Conservation (phyloP, 257 asterid genomes). For the Haberlea rhodopensis region DNA sequence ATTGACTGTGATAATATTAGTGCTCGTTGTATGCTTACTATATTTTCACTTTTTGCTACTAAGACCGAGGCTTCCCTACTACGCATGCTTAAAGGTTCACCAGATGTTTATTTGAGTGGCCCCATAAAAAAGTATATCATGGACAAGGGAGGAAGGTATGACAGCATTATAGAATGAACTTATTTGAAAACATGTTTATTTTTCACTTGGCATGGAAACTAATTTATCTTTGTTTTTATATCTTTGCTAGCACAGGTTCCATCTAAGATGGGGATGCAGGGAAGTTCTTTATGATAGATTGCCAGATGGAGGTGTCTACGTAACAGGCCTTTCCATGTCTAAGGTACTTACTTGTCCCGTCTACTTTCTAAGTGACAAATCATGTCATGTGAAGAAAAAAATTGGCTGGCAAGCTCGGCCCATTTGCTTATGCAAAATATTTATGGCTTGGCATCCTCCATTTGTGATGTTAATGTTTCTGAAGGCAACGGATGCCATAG, state of each 20-base stretch:
- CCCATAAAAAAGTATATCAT: slow-evolving; percentile 79
- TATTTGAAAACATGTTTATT: slow-evolving; percentile 4
- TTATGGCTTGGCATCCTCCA: slow-evolving; percentile 1
- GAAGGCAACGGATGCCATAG: slow-evolving; percentile 1
- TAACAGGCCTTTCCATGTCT: slow-evolving; percentile 88
- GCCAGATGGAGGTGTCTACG: slow-evolving; percentile 66
- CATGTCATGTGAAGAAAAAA: background rate
- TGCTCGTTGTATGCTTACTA: slow-evolving; percentile 99
- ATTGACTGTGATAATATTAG: slow-evolving; percentile 96
- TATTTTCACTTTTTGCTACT: slow-evolving; percentile 92
- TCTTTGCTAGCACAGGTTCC: slow-evolving; percentile 61
- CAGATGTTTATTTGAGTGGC: slow-evolving; percentile 92
- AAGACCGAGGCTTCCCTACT: slow-evolving; percentile 98
- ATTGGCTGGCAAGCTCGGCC: slow-evolving; percentile 12
- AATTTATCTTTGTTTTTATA: slow-evolving; percentile 4
- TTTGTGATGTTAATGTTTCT: background rate
- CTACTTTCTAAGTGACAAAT: background rate
- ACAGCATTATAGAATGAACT: slow-evolving; percentile 20
- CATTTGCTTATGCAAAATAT: slow-evolving; percentile 10
- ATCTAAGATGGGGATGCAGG: slow-evolving; percentile 99
- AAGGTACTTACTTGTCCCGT: slow-evolving; percentile 45
- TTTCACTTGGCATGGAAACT: slow-evolving; percentile 14
- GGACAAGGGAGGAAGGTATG: slow-evolving; percentile 92
- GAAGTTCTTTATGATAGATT: slow-evolving; percentile 73
- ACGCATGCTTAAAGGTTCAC: slow-evolving; percentile 99